A percentile compares a stretch with the other conserved stretches of the same genome.
Evolutionary conservation across 2,329 filamentous ascomycete genomes (phyloP).

Genomic region (Aspergillus transmontanensis): DNA sequence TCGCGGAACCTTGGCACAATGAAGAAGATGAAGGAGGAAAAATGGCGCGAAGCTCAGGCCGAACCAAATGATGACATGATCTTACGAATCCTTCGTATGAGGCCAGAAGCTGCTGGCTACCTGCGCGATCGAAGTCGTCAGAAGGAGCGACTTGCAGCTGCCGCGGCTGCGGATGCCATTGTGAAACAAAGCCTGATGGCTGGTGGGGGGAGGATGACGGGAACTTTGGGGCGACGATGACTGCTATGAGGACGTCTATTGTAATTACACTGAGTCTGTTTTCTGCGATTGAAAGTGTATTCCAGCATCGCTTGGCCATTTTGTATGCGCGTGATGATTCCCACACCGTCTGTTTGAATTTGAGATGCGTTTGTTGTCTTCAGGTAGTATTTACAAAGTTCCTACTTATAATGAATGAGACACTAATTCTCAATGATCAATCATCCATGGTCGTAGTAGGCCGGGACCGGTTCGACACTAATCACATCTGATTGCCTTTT

Average conservation of each 20-base stretch:
- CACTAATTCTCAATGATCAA: not conserved
- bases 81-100: slow-evolving; percentile 88
- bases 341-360: slow-evolving; percentile 5
- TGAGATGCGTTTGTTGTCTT: not conserved
- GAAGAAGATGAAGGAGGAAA: slow-evolving; percentile 93
- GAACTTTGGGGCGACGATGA: slow-evolving; percentile 40
- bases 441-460: not conserved
- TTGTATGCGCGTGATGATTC: slow-evolving; percentile 18
- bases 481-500: not conserved
- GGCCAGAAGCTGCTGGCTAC: slow-evolving; percentile 84
- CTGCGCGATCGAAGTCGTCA: slow-evolving; percentile 88
- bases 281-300: slow-evolving; percentile 1
- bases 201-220: slow-evolving; percentile 57
- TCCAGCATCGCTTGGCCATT: slow-evolving; percentile 13
- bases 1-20: slow-evolving; percentile 93
- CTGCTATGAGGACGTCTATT: not conserved
- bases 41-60: slow-evolving; percentile 90
- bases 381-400: not conserved
- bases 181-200: slow-evolving; percentile 84
- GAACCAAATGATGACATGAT: slow-evolving; percentile 99
- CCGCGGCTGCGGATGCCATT: slow-evolving; percentile 89
- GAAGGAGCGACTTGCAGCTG: slow-evolving; percentile 87
- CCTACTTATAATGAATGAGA: not conserved
- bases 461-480: not conserved
- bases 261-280: slow-evolving; percentile 10